A percentile compares a stretch with the other conserved stretches of the same genome.
phyloP scores from a whole-genome alignment of 495 filamentous ascomycete species.

The Parathielavia hyrcaniae region DNA sequence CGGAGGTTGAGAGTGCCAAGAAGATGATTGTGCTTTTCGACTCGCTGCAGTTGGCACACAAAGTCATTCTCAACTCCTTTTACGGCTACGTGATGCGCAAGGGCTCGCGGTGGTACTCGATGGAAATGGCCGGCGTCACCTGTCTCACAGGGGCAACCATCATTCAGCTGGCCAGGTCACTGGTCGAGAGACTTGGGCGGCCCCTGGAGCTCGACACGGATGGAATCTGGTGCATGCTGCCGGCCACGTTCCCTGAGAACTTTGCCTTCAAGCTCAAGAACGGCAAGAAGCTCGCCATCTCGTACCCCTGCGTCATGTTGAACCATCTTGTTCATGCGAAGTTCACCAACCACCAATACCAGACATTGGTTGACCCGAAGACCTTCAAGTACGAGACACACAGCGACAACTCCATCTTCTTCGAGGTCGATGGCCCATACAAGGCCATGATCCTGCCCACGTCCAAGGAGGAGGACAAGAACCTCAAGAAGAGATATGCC shows the following conservation, averaged over 20 bases:
- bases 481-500: conserved; percentile 98
- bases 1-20: conserved; percentile 87
- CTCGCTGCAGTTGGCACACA: conserved; percentile 93
- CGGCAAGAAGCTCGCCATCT: conserved; percentile 90
- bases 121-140: conserved; percentile 99
- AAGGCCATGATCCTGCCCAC: conserved; percentile 95
- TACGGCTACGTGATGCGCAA: conserved; percentile 99
- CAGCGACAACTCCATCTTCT: conserved; percentile 98
- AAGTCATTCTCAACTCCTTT: conserved; percentile 98
- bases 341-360: conserved; percentile 97
- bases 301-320: conserved; percentile 98
- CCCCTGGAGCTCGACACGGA: conserved; percentile 98
- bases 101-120: conserved; percentile 96
- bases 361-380: conserved; percentile 70
- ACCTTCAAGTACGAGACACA: conserved; percentile 88
- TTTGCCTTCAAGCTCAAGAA: conserved; percentile 90
- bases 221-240: conserved; percentile 99
- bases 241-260: conserved; percentile 94
- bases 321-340: conserved; percentile 93
- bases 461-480: conserved; percentile 98
- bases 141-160: conserved; percentile 95
- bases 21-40: conserved; percentile 98
- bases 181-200: conserved; percentile 89
- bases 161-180: conserved; percentile 91
- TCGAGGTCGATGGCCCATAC: conserved; percentile 98